Conservation (phyloP, 371 early-diverging fungal species). For the Mortierella sp. region DNA sequence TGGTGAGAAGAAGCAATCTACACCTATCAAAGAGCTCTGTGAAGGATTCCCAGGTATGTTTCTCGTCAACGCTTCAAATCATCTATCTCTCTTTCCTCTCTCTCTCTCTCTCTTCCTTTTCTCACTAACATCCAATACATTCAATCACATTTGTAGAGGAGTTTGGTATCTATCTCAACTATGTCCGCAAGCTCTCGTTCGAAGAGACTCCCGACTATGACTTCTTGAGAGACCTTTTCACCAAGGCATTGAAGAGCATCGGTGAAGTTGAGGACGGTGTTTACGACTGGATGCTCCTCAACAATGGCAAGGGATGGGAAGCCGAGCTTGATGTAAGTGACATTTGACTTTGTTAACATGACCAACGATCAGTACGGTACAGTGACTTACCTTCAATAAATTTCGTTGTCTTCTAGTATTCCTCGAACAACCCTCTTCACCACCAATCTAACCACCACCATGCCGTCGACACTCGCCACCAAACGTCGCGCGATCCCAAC, state of each 20-base stretch:
- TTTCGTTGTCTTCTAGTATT: slow-evolving; percentile 16
- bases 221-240: slow-evolving; percentile 88
- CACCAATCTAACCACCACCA: slow-evolving; percentile 30
- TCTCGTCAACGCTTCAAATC: neutral
- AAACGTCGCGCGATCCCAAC: slow-evolving; percentile 35
- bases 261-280: slow-evolving; percentile 90
- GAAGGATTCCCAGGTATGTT: slow-evolving; percentile 84
- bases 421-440: slow-evolving; percentile 35
- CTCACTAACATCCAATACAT: neutral
- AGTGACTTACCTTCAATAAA: neutral
- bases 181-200: slow-evolving; percentile 95
- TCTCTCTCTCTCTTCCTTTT: neutral
- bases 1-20: slow-evolving; percentile 97
- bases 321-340: slow-evolving; percentile 57
- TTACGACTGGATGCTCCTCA: slow-evolving; percentile 93
- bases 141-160: slow-evolving; percentile 68
- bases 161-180: slow-evolving; percentile 92
- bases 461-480: slow-evolving; percentile 32
- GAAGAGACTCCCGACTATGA: slow-evolving; percentile 99
- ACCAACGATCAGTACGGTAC: neutral
- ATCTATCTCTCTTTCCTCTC: too few species aligned
- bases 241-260: slow-evolving; percentile 79
- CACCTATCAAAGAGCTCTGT: slow-evolving; percentile 91
- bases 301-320: slow-evolving; percentile 73
- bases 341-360: neutral